A percentile compares a stretch with the other conserved stretches of the same genome.
Conservation (phyloP, 306 rosid species). For the Prunus mira region DNA sequence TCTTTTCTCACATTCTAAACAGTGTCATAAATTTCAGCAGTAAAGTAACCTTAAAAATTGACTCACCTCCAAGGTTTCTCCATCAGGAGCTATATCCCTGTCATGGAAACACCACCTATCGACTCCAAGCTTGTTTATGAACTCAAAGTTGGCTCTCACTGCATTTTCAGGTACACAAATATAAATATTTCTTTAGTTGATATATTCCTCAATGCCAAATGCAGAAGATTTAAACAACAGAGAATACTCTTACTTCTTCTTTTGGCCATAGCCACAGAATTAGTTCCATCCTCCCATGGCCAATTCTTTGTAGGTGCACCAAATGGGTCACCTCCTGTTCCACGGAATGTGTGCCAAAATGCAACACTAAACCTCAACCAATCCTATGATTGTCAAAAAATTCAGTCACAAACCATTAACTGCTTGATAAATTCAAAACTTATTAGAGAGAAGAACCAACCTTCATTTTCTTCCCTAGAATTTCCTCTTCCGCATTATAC, state of each 20-base stretch:
- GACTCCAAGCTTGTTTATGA: slow-evolving; percentile 83
- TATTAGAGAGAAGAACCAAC: slow-evolving; percentile 35
- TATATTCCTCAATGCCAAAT: not conserved
- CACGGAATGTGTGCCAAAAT: slow-evolving; percentile 98
- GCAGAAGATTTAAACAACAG: not conserved
- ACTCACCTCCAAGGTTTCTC: slow-evolving; percentile 63
- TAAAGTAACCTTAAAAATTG: not conserved
- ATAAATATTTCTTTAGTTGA: not conserved
- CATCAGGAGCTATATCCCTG: slow-evolving; percentile 93
- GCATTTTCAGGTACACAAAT: slow-evolving; percentile 18
- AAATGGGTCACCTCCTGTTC: slow-evolving; percentile 86
- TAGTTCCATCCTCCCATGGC: slow-evolving; percentile 99
- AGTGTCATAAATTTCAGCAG: not conserved
- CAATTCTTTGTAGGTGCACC: slow-evolving; percentile 85
- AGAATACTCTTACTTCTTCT: slow-evolving; percentile 67
- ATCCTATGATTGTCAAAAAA: slow-evolving; percentile 44
- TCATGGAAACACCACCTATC: slow-evolving; percentile 94
- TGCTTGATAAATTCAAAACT: not conserved
- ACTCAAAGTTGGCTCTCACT: slow-evolving; percentile 96
- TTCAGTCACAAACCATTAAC: slow-evolving; percentile 22
- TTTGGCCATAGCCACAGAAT: slow-evolving; percentile 86
- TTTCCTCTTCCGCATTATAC: slow-evolving; percentile 82
- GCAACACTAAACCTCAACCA: slow-evolving; percentile 98
- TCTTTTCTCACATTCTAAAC: not conserved
- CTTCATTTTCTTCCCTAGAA: slow-evolving; percentile 97